A percentile compares a stretch with the other conserved stretches of the same genome.
These are phyloP conservation scores for Pleurotus tuber-regium DNA, from an alignment of 768 basidiomycete genomes.

Conservation along the genomic window DNA sequence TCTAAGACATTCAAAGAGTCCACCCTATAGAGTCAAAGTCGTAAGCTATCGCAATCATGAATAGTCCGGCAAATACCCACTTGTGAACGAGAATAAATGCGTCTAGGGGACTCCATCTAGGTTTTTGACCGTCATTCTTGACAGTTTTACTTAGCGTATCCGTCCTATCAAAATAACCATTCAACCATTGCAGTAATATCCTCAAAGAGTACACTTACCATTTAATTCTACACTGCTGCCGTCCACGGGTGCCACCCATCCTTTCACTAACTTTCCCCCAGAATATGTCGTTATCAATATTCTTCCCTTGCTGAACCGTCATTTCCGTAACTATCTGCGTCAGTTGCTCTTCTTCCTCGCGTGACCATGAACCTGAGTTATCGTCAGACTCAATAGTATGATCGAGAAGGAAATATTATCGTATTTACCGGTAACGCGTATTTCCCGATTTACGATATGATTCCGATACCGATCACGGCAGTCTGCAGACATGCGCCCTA, in stretches of 20 bases:
- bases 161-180: slow-evolving; percentile 45
- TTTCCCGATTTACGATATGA: slow-evolving; percentile 67
- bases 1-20: slow-evolving; percentile 72
- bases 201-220: slow-evolving; percentile 45
- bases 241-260: slow-evolving; percentile 73
- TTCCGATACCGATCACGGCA: slow-evolving; percentile 87
- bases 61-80: slow-evolving; percentile 37
- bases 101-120: slow-evolving; percentile 75
- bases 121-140: slow-evolving; percentile 68
- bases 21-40: slow-evolving; percentile 43
- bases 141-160: slow-evolving; percentile 70
- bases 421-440: slow-evolving; percentile 55
- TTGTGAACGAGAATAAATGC: slow-evolving; percentile 81
- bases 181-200: not conserved
- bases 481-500: slow-evolving; percentile 76
- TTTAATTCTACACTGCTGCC: slow-evolving; percentile 87
- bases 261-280: slow-evolving; percentile 75
- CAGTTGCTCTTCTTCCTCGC: slow-evolving; percentile 74
- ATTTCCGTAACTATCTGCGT: slow-evolving; percentile 74
- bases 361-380: slow-evolving; percentile 63
- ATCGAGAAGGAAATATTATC: not conserved
- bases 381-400: not conserved
- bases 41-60: not conserved
- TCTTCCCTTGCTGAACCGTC: slow-evolving; percentile 69
- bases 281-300: slow-evolving; percentile 77